Base-by-base conservation (phyloP, 371 early-diverging fungal species). In the Basidiobolus heterosporus region DNA sequence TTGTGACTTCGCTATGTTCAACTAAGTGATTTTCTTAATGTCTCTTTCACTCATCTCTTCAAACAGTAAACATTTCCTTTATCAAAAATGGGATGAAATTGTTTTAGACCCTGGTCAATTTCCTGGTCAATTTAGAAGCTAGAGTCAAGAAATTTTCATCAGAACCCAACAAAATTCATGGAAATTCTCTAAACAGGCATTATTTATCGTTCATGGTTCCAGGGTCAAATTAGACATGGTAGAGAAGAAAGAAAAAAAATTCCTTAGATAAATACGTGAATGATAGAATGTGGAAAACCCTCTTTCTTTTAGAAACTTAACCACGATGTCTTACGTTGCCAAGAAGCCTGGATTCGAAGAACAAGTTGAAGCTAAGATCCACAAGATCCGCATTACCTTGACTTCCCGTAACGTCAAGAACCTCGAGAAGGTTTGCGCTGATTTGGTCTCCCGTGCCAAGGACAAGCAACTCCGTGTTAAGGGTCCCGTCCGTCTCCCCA, bases 401-500 rank as follows among this genome's bases (percentile, higher is more conserved):
- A 90, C 95, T 65, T 88, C 89, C 62, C 85, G 89, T 66, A 91
- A 94, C 69, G 94, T 92, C 72, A 83, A 85, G 86, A 85, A 80
- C 86, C 77, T 96, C 62, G 97, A 96, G 74, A 96, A 94, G 88
- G 94, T 94, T 65, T 91, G 87, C 79, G 66, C 85, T 50, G 95
- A 96, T 65, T 78, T 98, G 52, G 82, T 95, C 66, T 77, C 82
- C 61, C 91, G 93, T 65, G 88, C 96, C 74, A 93, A 92, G 86
- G 93, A 94, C 73, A 91, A 94, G 87, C 74, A 88, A 62, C 85
- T 93, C 59, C 82, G 84, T 73, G 91, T 96, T 60, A 91, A 92
- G 81, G 93, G 96, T 48, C 97, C 97, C 71, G 93, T 92, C 59
- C 93, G 95, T 66, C 78, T 98, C 57, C 98, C 98, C 61, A 98